These are phyloP conservation scores for Rhizophora apiculata DNA, from an alignment of 345 rosid genomes.

Conservation along the genomic window DNA sequence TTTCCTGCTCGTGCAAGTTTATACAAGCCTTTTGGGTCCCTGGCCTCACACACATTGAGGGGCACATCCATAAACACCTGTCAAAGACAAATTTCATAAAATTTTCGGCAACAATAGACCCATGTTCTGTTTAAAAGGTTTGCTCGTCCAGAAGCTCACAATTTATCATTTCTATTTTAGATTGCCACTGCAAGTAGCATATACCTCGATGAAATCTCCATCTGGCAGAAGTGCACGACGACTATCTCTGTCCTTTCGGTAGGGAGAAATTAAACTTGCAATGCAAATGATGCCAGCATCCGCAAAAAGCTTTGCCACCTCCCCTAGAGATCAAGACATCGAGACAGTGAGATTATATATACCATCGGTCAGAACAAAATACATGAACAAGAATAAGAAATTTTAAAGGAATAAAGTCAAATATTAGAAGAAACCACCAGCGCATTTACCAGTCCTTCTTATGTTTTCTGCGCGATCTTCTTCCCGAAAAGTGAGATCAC, in stretches of 20 bases:
- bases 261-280: slow-evolving; percentile 86
- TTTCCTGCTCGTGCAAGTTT: slow-evolving; percentile 89
- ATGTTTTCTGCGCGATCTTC: slow-evolving; percentile 78
- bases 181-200: slow-evolving; percentile 5
- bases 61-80: slow-evolving; percentile 79
- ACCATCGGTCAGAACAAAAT: background rate
- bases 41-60: slow-evolving; percentile 66
- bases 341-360: slow-evolving; percentile 8
- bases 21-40: slow-evolving; percentile 87
- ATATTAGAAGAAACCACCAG: background rate
- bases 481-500: slow-evolving; percentile 61
- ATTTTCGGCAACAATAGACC: slow-evolving; percentile 9
- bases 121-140: background rate
- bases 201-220: slow-evolving; percentile 77
- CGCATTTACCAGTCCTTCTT: slow-evolving; percentile 56
- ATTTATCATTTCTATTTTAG: background rate
- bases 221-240: slow-evolving; percentile 67
- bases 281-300: slow-evolving; percentile 82
- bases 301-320: slow-evolving; percentile 81
- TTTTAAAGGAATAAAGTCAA: background rate
- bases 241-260: slow-evolving; percentile 61
- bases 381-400: slow-evolving; percentile 1
- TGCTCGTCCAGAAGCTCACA: background rate
- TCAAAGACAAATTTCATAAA: slow-evolving; percentile 8
- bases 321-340: slow-evolving; percentile 47